Conservation (phyloP, 177 flowering plant species). For the Vitis hybrid region DNA sequence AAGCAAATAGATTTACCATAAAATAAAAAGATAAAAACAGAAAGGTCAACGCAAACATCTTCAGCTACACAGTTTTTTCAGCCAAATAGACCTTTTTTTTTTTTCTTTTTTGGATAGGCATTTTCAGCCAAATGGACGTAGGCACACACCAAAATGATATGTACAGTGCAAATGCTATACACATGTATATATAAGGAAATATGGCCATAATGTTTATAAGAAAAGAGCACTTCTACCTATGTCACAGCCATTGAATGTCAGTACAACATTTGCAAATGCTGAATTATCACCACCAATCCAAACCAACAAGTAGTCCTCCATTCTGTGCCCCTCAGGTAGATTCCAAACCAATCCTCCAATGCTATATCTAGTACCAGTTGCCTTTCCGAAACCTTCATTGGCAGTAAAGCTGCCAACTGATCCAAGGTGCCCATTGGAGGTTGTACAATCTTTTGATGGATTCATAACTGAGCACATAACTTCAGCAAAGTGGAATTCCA, state of each 20-base stretch:
- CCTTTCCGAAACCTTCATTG: constrained; percentile 21
- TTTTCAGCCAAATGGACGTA: no score
- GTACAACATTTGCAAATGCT: constrained; percentile 79
- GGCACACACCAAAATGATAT: background rate
- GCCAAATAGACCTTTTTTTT: no score
- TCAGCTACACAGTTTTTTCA: no score
- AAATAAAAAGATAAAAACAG: no score
- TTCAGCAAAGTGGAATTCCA: constrained; percentile 51
- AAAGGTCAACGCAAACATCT: no score
- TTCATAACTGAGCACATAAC: constrained; percentile 41
- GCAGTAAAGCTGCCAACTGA: constrained; percentile 15
- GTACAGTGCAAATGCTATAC: background rate
- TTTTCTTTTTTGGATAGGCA: no score
- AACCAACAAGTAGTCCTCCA: constrained; percentile 72
- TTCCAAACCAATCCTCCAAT: constrained; percentile 87
- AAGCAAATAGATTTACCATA: no score
- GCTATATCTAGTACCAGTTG: constrained; percentile 30
- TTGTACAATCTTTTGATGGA: constrained; percentile 37
- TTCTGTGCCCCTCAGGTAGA: constrained; percentile 48
- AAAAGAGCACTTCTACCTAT: constrained; percentile 49
- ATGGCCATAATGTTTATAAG: no score
- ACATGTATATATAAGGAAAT: no score
- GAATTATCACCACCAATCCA: constrained; percentile 87
- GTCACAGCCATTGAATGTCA: constrained; percentile 76
- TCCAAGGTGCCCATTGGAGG: constrained; percentile 18